Base-by-base conservation (phyloP, 2,329 filamentous ascomycete species). In the Epichloe sibirici region DNA sequence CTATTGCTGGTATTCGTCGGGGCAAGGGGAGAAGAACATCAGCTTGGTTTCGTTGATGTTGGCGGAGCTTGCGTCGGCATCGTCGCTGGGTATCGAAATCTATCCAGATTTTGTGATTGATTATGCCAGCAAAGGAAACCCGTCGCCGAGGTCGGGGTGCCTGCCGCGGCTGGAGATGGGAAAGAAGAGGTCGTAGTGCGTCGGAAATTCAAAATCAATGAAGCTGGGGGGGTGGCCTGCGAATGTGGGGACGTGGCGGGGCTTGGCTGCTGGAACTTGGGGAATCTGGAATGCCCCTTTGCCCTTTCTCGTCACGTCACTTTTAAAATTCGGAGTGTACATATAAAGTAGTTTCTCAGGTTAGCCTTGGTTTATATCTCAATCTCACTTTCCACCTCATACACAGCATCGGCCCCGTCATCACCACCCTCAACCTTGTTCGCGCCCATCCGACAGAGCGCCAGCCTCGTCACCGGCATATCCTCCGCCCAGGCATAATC, bases 371-470 rank as follows among this genome's bases (percentile, higher is more conserved):
- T 31, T 8, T 31, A 31, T 4, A 31, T 31, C 28, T 31, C 28
- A 38, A 77, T 68, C 61, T 78, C 74, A 4, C 71, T 75, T 57
- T 71, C 78, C 8, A 77, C 74, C 56, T 77, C 75, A 55, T 81
- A 82, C 12, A 65, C 72, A 51, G 78, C 76, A 9, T 75, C 77
- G 2, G 76, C 69, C 11, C 7, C 17, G 17, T 21, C 17, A 21
- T 21, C 17, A 21, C 31, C 17, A 7, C 77, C 71, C 31, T 80
- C 66, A 17, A 71, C 70, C 59, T 78, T 82, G 73, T 83, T 86
- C 9, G 89, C 89, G 0, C 90, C 89, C 90, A 96, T 95, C 63
- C 81, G 82, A 64, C 89, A 96, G 39, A 96, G 83, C 48, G 84
- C 82, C 42, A 96, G 69, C 54, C 74, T 78, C 53, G 88, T 81